Conservation (phyloP, 371 early-diverging fungal species). For the Mortierella sp. region DNA sequence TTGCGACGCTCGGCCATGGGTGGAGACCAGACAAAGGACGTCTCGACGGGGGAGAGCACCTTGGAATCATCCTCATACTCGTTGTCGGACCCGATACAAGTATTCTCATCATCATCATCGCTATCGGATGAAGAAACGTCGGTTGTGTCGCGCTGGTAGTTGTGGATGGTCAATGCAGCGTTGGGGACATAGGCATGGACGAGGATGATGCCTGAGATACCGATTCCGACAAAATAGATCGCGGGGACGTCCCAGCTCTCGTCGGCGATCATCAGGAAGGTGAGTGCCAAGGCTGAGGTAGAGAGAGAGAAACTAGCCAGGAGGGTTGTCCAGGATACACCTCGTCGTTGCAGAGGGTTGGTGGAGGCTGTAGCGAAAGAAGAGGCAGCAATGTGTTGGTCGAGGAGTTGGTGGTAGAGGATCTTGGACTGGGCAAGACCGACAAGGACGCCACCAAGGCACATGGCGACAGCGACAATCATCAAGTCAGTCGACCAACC, state of each 20-base stretch:
- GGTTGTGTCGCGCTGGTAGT: background rate
- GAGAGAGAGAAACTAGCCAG: conserved; percentile 18
- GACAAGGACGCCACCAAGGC: conserved; percentile 36
- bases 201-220: conserved; percentile 47
- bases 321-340: conserved; percentile 4
- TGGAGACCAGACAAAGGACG: background rate
- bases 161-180: conserved; percentile 14
- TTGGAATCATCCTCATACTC: background rate
- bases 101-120: conserved; percentile 5
- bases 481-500: conserved; percentile 37
- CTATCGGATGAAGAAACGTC: background rate
- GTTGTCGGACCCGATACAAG: background rate
- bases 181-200: conserved; percentile 47
- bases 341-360: background rate
- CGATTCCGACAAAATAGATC: conserved; percentile 48
- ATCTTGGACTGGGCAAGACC: conserved; percentile 39
- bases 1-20: conserved; percentile 28
- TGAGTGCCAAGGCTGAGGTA: conserved; percentile 29
- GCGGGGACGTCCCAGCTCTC: conserved; percentile 56
- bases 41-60: background rate
- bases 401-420: conserved; percentile 19
- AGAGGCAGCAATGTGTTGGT: background rate
- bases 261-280: conserved; percentile 37
- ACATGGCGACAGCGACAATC: conserved; percentile 36
- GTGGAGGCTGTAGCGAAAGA: too few species aligned